Base-by-base conservation (phyloP, 2,329 filamentous ascomycete species). In the Neospermospora avenae region DNA sequence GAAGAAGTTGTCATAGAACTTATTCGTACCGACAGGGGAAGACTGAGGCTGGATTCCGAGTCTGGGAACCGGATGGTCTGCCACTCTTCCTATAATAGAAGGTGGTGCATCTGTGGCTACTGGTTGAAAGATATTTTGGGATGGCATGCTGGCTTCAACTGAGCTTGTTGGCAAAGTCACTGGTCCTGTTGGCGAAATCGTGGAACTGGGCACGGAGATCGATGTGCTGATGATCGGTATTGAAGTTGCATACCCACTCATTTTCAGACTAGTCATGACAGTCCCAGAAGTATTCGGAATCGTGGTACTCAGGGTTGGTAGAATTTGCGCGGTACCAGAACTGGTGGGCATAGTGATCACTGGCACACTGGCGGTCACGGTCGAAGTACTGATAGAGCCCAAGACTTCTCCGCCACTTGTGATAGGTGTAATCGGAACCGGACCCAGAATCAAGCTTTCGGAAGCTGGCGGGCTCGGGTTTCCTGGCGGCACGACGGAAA, bases 1-100 rank as follows among this genome's bases (percentile, higher is more conserved):
- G 72, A 91, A 91, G 64, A 95, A 85, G 69, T 95, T 95, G 67
- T 87, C 81, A 68, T 90, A 91, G 72, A 92, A 93, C 70, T 90
- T 93, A 78, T 93, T 93, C 24, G 90, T 93, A 53, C 84, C 78
- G 48, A 90, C 76, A 3, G 87, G 84, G 0, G 72, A 71, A 41
- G 59, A 59, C 44, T 74, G 67, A 20, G 60, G 51, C 10, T 66
- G 46, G 11, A 88, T 77, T 5, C 83, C 83, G 22, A 77, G 71
- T 14, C 82, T 78, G 42, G 80, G 74, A 25, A 83, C 83, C 0
- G 86, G 86, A 64, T 89, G 86, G 64, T 87, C 83, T 20, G 76
- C 67, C 28, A 77, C 77, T 42, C 75, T 72, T 8, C 69, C 56
- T 52, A 88, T 80, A 31, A 75, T 73, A 0, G 77, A 68, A 0